These are phyloP conservation scores for Gardenia jasminoides DNA, from an alignment of 257 asterid species.

Conservation along the genomic window DNA sequence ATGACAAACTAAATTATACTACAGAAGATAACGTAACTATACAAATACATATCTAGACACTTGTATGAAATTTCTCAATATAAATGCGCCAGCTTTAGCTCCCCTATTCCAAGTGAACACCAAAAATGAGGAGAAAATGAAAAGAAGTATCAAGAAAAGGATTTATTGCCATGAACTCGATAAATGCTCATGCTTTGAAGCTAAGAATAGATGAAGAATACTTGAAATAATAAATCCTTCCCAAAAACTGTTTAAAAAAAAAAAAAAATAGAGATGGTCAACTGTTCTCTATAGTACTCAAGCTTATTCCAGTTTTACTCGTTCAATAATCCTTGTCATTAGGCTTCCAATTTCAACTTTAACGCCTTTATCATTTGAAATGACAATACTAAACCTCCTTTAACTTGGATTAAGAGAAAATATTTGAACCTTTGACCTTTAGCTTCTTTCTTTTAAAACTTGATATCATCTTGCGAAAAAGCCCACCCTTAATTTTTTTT, in stretches of 20 bases:
- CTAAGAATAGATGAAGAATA: neutral
- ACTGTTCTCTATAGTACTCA: too few relatives aligned
- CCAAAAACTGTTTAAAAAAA: neutral
- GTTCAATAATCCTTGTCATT: neutral
- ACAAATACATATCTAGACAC: too few relatives aligned
- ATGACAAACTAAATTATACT: too few relatives aligned
- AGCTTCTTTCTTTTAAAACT: neutral
- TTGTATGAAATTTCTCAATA: too few relatives aligned
- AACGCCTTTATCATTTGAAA: constrained; percentile 17
- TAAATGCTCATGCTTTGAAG: neutral
- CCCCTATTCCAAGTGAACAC: neutral
- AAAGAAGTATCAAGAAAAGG: too few relatives aligned
- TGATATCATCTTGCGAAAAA: too few relatives aligned
- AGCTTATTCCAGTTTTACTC: constrained; percentile 1
- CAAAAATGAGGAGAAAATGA: neutral
- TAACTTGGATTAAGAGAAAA: neutral
- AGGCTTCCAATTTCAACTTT: neutral
- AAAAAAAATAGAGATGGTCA: neutral
- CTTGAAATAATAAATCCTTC: neutral
- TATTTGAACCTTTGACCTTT: constrained; percentile 7
- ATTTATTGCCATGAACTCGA: neutral
- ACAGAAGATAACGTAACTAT: too few relatives aligned
- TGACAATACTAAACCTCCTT: neutral
- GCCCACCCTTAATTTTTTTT: neutral
- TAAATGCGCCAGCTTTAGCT: too few relatives aligned